Evolutionary conservation across 1,284 basidiomycete genomes (phyloP), one percentile per base, ranked within the genome.

Genomic region (Coriolopsis trogii): DNA sequence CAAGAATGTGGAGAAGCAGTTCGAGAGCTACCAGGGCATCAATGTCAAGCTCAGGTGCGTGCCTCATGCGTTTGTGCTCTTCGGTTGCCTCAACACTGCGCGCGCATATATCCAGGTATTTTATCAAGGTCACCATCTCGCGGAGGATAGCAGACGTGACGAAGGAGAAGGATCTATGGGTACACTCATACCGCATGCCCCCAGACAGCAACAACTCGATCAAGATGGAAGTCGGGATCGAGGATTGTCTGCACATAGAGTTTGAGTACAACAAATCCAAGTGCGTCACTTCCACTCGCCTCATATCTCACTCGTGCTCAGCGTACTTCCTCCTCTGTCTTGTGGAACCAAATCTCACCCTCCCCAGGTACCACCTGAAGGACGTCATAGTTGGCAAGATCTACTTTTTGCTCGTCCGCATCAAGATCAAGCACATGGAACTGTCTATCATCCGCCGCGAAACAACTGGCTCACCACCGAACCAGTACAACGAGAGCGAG

Each of bases 391-490:
- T 99, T 12, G 96, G 96, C 71, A 98, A 98, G 78, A 98, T 99
- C 67, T 98, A 97, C 77, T 99, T 99, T 74, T 77, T 99, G 25
- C 88, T 99, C 37, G 96, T 99, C 6, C 88, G 96, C 54, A 98
- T 99, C 81, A 98, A 99, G 80, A 98, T 99, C 76, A 98, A 99
- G 73, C 95, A 99, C 65, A 98, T 98, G 95, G 97, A 99, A 67
- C 80, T 99, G 16, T 97, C 94, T 13, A 98, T 98, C 67, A 98
- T 99, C 60, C 87, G 96, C 24, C 82, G 96, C 34, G 96, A 99
- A 71, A 98, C 96, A 18, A 98, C 97, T 0, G 96, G 96, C 16
- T 81, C 93, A 3, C 91, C 91, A 3, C 97, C 96, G 8, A 99
- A 99, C 68, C 94, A 96, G 73, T 99, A 99, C 73, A 99, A 98